These are phyloP conservation scores for Arthroderma sp. DNA, from an alignment of 2,329 filamentous ascomycete genomes.

Conservation along the genomic window DNA sequence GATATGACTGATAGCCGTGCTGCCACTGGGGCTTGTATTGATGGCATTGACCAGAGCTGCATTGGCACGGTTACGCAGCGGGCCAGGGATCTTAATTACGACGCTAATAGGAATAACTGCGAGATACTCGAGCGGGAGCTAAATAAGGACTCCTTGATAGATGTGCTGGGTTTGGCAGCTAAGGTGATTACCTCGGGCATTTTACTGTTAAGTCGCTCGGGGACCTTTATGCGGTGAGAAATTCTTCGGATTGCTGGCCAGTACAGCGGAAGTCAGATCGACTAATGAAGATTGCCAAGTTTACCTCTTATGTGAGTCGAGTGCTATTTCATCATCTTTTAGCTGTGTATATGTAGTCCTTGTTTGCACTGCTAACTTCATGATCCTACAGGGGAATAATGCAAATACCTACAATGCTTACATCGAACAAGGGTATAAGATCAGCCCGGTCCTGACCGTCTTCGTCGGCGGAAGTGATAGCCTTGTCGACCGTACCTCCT, in stretches of 20 bases:
- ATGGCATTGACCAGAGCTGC: slow-evolving; percentile 12
- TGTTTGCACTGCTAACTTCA: not conserved
- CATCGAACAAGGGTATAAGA: slow-evolving; percentile 12
- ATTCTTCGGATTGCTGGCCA: not conserved
- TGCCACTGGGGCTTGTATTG: slow-evolving; percentile 11
- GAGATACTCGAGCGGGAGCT: not conserved
- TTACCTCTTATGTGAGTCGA: not conserved
- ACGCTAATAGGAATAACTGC: not conserved
- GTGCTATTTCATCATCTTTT: no score
- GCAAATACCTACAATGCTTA: not conserved
- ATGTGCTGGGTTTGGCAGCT: not conserved
- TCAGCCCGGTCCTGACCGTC: slow-evolving; percentile 14
- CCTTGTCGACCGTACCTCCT: slow-evolving; percentile 10
- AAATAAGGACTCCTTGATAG: not conserved
- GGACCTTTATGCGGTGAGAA: not conserved
- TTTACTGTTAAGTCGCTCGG: not conserved
- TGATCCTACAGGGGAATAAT: slow-evolving; percentile 5
- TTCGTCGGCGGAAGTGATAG: slow-evolving; percentile 8
- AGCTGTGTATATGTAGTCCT: no score
- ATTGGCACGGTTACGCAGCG: slow-evolving; percentile 12
- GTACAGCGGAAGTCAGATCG: not conserved
- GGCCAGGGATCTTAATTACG: not conserved
- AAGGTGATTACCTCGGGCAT: not conserved
- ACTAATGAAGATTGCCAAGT: not conserved
- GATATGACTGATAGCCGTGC: not conserved